Evolutionary conservation across 345 rosid species (phyloP).

Genomic region (Hirschfeldia incana): DNA sequence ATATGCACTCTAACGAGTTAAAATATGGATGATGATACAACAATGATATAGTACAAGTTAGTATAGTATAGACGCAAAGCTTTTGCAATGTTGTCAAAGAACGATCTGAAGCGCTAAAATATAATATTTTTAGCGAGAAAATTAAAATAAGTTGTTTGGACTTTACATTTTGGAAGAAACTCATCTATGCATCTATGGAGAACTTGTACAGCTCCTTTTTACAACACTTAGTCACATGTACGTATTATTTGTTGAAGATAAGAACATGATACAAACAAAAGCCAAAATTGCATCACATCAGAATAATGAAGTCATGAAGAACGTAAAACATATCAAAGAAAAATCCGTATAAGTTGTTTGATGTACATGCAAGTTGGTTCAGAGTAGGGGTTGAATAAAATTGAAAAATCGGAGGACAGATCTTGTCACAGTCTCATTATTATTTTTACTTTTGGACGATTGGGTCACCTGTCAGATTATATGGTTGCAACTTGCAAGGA

Average conservation of each 20-base stretch:
- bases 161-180: background rate
- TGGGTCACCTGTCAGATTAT: constrained; percentile 26
- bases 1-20: background rate
- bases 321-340: constrained; percentile 28
- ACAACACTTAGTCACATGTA: background rate
- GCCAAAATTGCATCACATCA: constrained; percentile 20
- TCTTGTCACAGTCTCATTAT: constrained; percentile 32
- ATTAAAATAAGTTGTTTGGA: background rate
- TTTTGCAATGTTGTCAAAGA: background rate
- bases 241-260: constrained; percentile 5
- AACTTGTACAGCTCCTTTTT: background rate
- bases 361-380: constrained; percentile 25
- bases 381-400: constrained; percentile 12
- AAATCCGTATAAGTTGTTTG: constrained; percentile 32
- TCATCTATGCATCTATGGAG: background rate
- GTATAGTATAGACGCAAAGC: background rate
- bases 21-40: background rate
- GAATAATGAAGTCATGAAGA: constrained; percentile 3
- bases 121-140: background rate
- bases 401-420: background rate
- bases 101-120: background rate
- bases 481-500: constrained; percentile 35
- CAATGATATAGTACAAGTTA: background rate
- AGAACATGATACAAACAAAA: constrained; percentile 20
- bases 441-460: constrained; percentile 16